Evolutionary conservation across 2,329 filamentous ascomycete genomes (phyloP), one percentile per base, ranked within the genome.

Genomic region (Bisporella sp.): DNA sequence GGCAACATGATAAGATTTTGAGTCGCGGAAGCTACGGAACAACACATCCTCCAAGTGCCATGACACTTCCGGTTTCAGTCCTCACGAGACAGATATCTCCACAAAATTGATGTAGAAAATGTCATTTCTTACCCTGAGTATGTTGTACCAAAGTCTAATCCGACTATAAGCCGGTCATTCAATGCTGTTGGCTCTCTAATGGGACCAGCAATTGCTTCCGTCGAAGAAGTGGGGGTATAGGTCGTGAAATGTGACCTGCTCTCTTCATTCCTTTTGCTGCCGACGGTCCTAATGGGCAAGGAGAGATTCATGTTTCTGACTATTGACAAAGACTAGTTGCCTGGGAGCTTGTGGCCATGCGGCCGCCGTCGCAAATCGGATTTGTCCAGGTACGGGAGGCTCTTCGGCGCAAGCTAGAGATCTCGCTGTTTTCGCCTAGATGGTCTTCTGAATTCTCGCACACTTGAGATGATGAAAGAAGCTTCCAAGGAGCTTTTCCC

Each of bases 61-160:
- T 21, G 21, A 21, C 21, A 21, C 21, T 21, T 21, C 21, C 21
- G 21, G 21, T 21, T 21, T 21, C 21, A 21, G 21, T 21, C 21
- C 21, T 21, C 21, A 21, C 21, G 21, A 21, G 21, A 21, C 21
- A 21, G 21, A 21, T 21, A 21, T 21, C 21, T 21, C 21, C 21
- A 21, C 21, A 21, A 21, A 21, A 2, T 21, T 21, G 21, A 21
- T 21, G 21, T 21, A 21, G 21, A 21, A 21, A 21, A 21, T 21
- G 39, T 21, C 45, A 29, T 31, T 32, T 74, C 79, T 71, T 69
- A 85, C 81, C 85, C 86, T 41, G 83, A 88, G 64, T 88, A 91
- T 1, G 87, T 91, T n/a, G 87, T 91, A 11, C 87, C 87, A 70
- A 91, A 91, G 65, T 91, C 87, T 6, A 91, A 81, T 6, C 86